Base-by-base conservation (phyloP, 495 filamentous ascomycete genomes). In the Trichoderma virens region DNA sequence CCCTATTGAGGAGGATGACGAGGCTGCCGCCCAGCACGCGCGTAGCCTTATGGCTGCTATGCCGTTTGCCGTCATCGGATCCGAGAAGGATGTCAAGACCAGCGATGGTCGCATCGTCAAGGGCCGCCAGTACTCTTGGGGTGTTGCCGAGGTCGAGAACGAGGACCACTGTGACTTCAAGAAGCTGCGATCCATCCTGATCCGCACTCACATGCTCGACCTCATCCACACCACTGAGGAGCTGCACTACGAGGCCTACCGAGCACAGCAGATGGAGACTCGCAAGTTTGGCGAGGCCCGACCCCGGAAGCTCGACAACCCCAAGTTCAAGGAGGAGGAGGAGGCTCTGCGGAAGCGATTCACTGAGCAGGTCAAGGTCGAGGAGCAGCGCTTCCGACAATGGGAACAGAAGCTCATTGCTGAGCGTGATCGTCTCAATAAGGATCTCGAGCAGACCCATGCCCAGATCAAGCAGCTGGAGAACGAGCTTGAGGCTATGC, bases 121-220 rank as follows among this genome's bases (percentile, higher is more conserved):
- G 85, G 94, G 94, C 68, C 94, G 94, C 62, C 94, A 98, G 78
- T 98, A 98, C 76, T 90, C 92, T 62, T 98, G 94, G 94, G 94
- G 94, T 80, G 94, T 98, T 67, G 94, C 95, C 64, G 94, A 98
- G 76, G 94, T 98, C 61, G 94, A 98, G 85, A 98, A 98, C 76
- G 94, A 98, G 76, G 94, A 98, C 67, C 94, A 98, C 86, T 98
- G 94, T 78, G 94, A 98, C 80, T 98, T 98, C 81, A 98, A 98
- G 89, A 98, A 98, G 82, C 89, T 98, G 66, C 93, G 94, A 68
- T 96, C 92, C 23, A 98, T 98, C 71, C 83, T 98, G 67, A 98
- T 98, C 82, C 92, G 94, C 72, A 98, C 95, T n/a, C 94, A 98
- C 82, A 98, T 98, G 94, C 87, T 98, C 65, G 94, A 98, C 72